Base-by-base conservation (phyloP, 495 filamentous ascomycete genomes). In the Aspergillus kassunensis region DNA sequence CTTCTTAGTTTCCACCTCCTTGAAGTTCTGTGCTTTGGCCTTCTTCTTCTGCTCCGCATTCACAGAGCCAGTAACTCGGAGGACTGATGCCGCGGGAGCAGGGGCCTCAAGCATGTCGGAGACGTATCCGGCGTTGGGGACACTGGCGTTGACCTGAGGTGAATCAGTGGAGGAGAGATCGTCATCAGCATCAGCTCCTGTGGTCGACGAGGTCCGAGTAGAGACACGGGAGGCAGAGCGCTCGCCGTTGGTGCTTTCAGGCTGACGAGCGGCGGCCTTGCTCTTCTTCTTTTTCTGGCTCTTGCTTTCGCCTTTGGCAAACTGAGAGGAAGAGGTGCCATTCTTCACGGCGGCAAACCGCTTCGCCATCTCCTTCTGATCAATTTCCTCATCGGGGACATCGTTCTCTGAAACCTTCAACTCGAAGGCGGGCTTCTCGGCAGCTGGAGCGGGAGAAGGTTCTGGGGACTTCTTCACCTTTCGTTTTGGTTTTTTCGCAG, bases 41-140 rank as follows among this genome's bases (percentile, higher is more conserved):
- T 84, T 79, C 73, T 84, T 86, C 67, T 84, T 79, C 72, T 83
- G 85, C 58, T 82, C 79, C 36, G 71, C 71, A 56, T 86, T 80
- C 25, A 80, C 73, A 5, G 76, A 69, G 35, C 83, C 82, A 36
- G 85, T 91, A 37, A 96, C 69, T 18, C 87, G 84, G 30, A 96
- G 79, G 33, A 90, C 83, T 5, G 85, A 83, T n/a, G 89, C 86
- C 18, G 77, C 87, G 31, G 82, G 62, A 16, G 82, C 63, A 35
- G 78, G 73, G 15, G 87, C 73, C 69, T 93, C 90, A 18, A 96
- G 81, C 90, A 96, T 96, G 65, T 96, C 90, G 41, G 85, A 85
- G 39, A 95, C 80, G 59, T 84, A 88, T 15, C 76, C 78, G 33
- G 69, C 74, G 34, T 67, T 66, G 13, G 76, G 66, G 19, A 70